Conservation (phyloP, 1,284 basidiomycete species). For the Boletus mariae region DNA sequence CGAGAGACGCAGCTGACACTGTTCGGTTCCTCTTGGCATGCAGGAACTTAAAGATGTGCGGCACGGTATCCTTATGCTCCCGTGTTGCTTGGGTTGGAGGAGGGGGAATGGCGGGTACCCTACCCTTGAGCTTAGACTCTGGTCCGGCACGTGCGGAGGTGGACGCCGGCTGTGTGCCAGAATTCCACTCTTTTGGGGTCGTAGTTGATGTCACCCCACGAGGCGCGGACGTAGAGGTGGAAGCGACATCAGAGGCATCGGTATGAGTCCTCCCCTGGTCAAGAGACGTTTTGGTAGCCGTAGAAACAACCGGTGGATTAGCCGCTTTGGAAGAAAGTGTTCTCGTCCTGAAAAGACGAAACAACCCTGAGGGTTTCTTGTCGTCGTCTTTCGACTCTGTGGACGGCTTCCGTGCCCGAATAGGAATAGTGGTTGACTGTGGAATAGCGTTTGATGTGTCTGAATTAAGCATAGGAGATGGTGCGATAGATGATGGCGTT, state of each 20-base stretch:
- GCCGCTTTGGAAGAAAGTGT: constrained; percentile 31
- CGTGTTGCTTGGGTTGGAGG: constrained; percentile 10
- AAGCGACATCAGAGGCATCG: constrained; percentile 6
- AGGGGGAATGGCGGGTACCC: constrained; percentile 24
- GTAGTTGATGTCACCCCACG: constrained; percentile 15
- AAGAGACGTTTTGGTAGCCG: constrained; percentile 17
- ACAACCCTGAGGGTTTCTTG: constrained; percentile 28
- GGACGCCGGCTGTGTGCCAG: constrained; percentile 5
- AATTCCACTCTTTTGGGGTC: constrained; percentile 15
- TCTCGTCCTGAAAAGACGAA: constrained; percentile 32
- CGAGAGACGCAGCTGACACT: constrained; percentile 68
- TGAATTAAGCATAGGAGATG: constrained; percentile 36
- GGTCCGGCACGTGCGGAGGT: constrained; percentile 7
- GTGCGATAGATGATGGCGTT: constrained; percentile 54
- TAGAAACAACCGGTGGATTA: constrained; percentile 18
- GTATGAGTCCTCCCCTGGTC: constrained; percentile 20
- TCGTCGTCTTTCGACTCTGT: constrained; percentile 35
- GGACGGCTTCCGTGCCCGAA: constrained; percentile 24
- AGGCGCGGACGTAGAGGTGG: constrained; percentile 5
- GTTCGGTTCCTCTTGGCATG: constrained; percentile 57
- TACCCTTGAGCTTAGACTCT: constrained; percentile 24
- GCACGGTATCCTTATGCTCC: constrained; percentile 39
- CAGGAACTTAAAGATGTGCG: constrained; percentile 57
- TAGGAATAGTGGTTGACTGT: constrained; percentile 17
- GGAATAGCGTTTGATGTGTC: constrained; percentile 4